Conservation (phyloP, 495 filamentous ascomycete genomes). For the Hamigera avellanea region DNA sequence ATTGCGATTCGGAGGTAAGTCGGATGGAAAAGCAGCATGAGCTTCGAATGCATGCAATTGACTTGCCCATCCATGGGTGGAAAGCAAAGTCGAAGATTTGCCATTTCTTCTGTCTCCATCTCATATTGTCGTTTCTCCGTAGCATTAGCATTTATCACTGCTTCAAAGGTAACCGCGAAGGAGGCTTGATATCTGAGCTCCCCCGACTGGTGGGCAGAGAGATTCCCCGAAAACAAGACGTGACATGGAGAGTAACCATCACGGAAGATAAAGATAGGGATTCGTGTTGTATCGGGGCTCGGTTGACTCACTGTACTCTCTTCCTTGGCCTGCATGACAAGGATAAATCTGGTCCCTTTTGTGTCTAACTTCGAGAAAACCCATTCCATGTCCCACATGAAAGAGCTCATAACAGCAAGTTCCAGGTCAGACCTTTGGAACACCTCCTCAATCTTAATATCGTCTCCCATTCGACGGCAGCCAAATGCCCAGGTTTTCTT, state of each 20-base stretch:
- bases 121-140: conserved; percentile 22
- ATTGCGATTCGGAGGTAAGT: conserved; percentile 61
- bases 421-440: conserved; percentile 59
- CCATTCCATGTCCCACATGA: conserved; percentile 75
- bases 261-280: no score
- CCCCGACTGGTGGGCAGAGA: no score
- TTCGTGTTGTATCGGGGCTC: no score
- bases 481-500: conserved; percentile 71
- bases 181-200: no score
- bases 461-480: conserved; percentile 43
- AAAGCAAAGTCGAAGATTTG: conserved; percentile 59
- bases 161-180: no score
- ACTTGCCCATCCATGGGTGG: conserved; percentile 58
- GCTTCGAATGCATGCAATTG: conserved; percentile 77
- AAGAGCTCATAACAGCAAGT: conserved; percentile 75
- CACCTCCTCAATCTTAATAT: conserved; percentile 87
- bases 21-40: conserved; percentile 68
- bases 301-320: conserved; percentile 37
- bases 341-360: conserved; percentile 42
- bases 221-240: no score
- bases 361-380: conserved; percentile 48
- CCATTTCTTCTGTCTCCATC: conserved; percentile 38
- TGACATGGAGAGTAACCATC: no score
- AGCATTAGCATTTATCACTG: neutral
- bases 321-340: conserved; percentile 59